Evolutionary conservation across 1,284 basidiomycete genomes (phyloP), one percentile per base, ranked within the genome.

Genomic region (Apiotrichum gamsii): DNA sequence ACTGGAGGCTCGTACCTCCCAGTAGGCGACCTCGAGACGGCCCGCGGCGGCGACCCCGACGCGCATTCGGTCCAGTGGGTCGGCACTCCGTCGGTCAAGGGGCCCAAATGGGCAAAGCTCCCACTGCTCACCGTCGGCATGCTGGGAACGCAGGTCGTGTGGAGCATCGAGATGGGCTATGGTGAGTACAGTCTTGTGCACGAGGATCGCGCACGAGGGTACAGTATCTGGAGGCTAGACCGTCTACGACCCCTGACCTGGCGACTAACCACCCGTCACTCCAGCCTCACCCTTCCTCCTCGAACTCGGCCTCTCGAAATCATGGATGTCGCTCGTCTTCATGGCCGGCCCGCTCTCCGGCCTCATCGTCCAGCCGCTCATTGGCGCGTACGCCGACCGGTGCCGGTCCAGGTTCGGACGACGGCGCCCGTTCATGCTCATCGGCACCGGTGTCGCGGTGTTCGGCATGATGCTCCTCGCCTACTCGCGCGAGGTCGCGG

Each of bases 311-410:
- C 75, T 96, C 15, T 83, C 84, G 15, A 94, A 93, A 72, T 83
- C 87, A 11, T 78, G 78, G 51, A 90, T 94, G 77, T 85, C 90
- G 5, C 77, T 89, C 23, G 93, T 97, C 15, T 95, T 97, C 73
- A 78, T 97, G 28, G 94, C 94, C 0, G 94, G 91, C 0, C 94
- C 94, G 0, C 72, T 97, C 3, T 87, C 86, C 0, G 94, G 94
- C 2, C 78, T 97, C 14, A 76, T 97, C 36, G 85, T 94, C 57
- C 94, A 97, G 66, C 94, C 94, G 1, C 67, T 95, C 39, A 86
- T 97, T 56, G 79, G 89, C 51, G 78, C 87, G 16, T 76, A 95
- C 36, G 86, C 90, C 16, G 93, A 97, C 67, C 82, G 82, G 37
- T 90, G 83, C n/a, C 85, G 82, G 24, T 93, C 89, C 4, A 78